These are phyloP conservation scores for Ophiostoma pallidulum DNA, from an alignment of 2,329 filamentous ascomycete genomes.

Conservation along the genomic window DNA sequence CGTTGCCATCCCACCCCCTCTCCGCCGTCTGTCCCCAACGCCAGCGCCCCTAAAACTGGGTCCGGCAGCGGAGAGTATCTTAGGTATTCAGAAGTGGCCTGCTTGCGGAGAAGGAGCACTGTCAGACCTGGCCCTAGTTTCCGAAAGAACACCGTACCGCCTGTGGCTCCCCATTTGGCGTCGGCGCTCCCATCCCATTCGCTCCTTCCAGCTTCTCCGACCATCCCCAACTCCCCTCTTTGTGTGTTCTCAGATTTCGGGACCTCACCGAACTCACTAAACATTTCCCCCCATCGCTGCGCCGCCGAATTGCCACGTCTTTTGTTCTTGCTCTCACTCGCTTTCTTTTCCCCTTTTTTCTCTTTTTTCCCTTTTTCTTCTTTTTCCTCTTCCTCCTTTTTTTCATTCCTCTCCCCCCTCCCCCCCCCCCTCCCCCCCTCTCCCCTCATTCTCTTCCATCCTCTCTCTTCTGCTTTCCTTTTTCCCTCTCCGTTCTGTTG, in stretches of 20 bases:
- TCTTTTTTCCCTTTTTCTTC: background rate
- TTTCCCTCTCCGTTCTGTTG: background rate
- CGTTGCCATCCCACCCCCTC: background rate
- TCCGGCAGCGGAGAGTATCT: slow-evolving; percentile 3
- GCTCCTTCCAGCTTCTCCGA: background rate
- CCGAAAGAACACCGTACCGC: slow-evolving; percentile 2
- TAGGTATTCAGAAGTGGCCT: background rate
- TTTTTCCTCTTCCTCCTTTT: background rate
- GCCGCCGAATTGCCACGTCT: slow-evolving; percentile 1
- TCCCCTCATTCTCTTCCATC: too few relatives aligned
- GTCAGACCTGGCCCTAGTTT: slow-evolving; percentile 1
- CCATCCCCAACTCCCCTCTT: slow-evolving; percentile 1
- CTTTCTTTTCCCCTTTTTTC: background rate
- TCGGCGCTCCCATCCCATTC: background rate
- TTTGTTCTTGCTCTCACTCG: background rate
- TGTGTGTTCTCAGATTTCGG: background rate
- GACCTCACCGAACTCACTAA: background rate
- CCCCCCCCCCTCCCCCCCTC: too few relatives aligned
- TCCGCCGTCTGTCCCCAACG: background rate
- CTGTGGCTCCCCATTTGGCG: background rate
- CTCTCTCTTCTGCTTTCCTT: background rate
- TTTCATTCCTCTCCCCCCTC: background rate
- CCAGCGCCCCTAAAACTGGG: slow-evolving; percentile 1
- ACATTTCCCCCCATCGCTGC: background rate
- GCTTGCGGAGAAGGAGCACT: background rate